These are phyloP conservation scores for Benincasa hispida DNA, from an alignment of 306 rosid genomes.

Conservation along the genomic window DNA sequence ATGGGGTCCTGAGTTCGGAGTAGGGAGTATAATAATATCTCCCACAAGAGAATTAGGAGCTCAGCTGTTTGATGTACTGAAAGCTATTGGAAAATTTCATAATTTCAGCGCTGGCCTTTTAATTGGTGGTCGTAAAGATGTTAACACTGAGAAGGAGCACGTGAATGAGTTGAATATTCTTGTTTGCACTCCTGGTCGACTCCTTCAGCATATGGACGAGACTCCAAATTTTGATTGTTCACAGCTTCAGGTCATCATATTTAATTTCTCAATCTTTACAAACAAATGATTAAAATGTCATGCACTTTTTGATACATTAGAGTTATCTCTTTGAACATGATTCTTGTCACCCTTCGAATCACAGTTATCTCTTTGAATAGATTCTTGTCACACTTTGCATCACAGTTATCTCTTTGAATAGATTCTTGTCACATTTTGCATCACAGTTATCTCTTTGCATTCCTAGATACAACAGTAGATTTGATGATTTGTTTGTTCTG, in stretches of 20 bases:
- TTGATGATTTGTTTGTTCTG: neutral
- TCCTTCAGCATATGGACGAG: constrained; percentile 94
- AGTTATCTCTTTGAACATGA: neutral
- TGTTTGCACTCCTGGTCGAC: constrained; percentile 91
- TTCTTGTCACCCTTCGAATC: neutral
- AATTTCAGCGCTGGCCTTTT: constrained; percentile 86
- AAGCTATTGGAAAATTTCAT: constrained; percentile 55
- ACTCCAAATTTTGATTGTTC: constrained; percentile 89
- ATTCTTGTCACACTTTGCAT: neutral
- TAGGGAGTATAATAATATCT: constrained; percentile 77
- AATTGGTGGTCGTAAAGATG: constrained; percentile 81
- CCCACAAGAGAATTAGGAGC: constrained; percentile 83
- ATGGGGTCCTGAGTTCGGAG: constrained; percentile 78
- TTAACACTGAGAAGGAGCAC: constrained; percentile 52
- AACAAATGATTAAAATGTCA: neutral
- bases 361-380: neutral
- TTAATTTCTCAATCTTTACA: neutral
- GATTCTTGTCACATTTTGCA: neutral
- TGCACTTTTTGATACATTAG: neutral
- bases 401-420: neutral
- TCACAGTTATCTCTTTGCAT: neutral
- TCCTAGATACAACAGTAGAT: neutral
- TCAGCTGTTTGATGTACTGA: constrained; percentile 68
- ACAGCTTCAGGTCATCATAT: constrained; percentile 54
- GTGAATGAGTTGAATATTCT: constrained; percentile 66